Evolutionary conservation across 2,329 filamentous ascomycete genomes (phyloP).

Genomic region (Nakataea oryzae): DNA sequence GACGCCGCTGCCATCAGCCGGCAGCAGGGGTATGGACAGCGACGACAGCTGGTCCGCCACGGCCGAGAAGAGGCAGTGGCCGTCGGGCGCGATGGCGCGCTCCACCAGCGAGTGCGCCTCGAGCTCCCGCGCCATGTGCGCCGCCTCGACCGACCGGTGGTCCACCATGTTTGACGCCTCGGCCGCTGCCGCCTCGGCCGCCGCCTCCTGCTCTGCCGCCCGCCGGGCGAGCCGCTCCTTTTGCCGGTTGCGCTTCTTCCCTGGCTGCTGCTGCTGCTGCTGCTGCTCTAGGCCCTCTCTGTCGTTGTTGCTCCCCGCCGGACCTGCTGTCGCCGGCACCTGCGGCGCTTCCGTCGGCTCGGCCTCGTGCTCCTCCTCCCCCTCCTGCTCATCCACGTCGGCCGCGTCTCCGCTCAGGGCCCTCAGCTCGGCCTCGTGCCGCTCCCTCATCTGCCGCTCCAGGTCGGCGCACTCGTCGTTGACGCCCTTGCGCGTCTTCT

Average conservation of each 20-base stretch:
- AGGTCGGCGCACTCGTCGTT: constrained; percentile 66
- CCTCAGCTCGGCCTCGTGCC: constrained; percentile 52
- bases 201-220: constrained; percentile 71
- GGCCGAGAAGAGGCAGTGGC: constrained; percentile 89
- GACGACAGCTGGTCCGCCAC: constrained; percentile 71
- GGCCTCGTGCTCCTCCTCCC: constrained; percentile 4
- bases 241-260: constrained; percentile 77
- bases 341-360: not conserved
- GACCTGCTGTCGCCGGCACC: not conserved
- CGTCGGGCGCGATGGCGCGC: constrained; percentile 76
- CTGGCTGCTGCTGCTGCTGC: constrained; percentile 11
- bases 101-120: constrained; percentile 54
- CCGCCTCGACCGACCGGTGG: constrained; percentile 58
- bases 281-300: constrained; percentile 1
- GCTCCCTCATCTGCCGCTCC: constrained; percentile 55
- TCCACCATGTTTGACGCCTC: constrained; percentile 71
- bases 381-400: constrained; percentile 10
- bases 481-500: constrained; percentile 68
- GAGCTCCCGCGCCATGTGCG: constrained; percentile 61
- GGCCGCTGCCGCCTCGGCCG: constrained; percentile 53
- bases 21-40: constrained; percentile 31
- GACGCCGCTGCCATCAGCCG: constrained; percentile 6
- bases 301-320: not conserved
- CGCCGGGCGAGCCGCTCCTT: constrained; percentile 86
- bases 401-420: constrained; percentile 20